Conservation (phyloP, 2,329 filamentous ascomycete genomes). For the Trichophyton equinum region DNA sequence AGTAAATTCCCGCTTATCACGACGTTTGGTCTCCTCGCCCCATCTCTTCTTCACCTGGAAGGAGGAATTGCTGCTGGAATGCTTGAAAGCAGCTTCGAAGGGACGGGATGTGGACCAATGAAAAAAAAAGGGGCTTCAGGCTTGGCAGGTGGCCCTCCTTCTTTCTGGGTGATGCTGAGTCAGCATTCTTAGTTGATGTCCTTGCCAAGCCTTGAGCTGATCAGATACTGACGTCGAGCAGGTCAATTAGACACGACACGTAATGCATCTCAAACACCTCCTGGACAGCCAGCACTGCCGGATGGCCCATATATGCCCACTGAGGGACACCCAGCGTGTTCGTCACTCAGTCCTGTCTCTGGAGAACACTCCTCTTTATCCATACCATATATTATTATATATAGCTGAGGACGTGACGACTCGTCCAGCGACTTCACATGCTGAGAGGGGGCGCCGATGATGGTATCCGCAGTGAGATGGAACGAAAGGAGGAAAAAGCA, state of each 20-base stretch:
- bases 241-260: not conserved
- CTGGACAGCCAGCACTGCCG: not conserved
- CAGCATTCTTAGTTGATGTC: not conserved
- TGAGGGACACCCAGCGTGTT: not conserved
- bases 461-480: not conserved
- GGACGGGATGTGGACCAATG: not conserved
- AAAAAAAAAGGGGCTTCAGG: not conserved
- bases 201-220: not conserved
- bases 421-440: not conserved
- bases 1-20: too few species aligned
- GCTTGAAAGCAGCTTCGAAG: too few species aligned
- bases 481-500: not conserved
- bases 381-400: not conserved
- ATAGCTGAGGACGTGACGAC: not conserved
- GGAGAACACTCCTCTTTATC: not conserved
- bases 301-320: not conserved
- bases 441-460: not conserved
- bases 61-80: too few species aligned
- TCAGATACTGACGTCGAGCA: not conserved
- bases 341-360: not conserved
- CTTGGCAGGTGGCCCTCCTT: not conserved
- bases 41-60: too few species aligned
- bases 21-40: too few species aligned
- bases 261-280: not conserved
- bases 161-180: not conserved